phyloP scores from a whole-genome alignment of 345 rosid species.

The Eutrema yunnanense region DNA sequence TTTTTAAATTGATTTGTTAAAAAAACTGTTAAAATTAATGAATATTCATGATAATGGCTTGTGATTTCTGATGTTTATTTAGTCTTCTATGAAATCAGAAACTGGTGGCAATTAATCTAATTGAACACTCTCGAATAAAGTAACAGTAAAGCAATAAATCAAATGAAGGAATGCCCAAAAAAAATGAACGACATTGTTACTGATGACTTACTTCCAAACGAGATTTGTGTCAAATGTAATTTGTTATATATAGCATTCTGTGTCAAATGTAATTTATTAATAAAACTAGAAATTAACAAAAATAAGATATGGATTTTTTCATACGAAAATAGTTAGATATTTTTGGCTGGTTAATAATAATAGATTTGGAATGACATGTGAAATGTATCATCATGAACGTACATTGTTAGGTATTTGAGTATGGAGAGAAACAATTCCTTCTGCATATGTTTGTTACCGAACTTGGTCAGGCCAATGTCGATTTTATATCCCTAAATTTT shows the following conservation, averaged over 20 bases:
- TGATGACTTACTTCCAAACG: not conserved
- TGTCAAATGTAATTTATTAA: not conserved
- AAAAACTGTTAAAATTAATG: constrained; percentile 6
- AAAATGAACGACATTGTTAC: not conserved
- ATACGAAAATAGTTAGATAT: not conserved
- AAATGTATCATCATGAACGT: constrained; percentile 19
- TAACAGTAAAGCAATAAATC: not conserved
- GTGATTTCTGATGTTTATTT: not conserved
- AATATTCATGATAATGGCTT: not conserved
- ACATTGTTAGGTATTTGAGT: constrained; percentile 28
- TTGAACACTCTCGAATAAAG: not conserved
- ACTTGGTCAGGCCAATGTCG: constrained; percentile 25
- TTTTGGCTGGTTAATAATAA: constrained; percentile 5
- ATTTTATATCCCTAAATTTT: not conserved
- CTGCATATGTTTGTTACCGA: constrained; percentile 12
- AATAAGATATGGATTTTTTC: not conserved
- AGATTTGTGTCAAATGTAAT: not conserved
- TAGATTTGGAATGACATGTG: constrained; percentile 26
- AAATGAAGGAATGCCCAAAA: not conserved
- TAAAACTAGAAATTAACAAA: not conserved
- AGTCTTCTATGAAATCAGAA: not conserved
- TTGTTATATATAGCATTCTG: not conserved
- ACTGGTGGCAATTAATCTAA: not conserved
- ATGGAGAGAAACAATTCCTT: constrained; percentile 16
- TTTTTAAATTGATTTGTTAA: not conserved